A percentile compares a stretch with the other conserved stretches of the same genome.
phyloP scores from a whole-genome alignment of 495 filamentous ascomycete genomes.

The Chaetomidium leptoderma region DNA sequence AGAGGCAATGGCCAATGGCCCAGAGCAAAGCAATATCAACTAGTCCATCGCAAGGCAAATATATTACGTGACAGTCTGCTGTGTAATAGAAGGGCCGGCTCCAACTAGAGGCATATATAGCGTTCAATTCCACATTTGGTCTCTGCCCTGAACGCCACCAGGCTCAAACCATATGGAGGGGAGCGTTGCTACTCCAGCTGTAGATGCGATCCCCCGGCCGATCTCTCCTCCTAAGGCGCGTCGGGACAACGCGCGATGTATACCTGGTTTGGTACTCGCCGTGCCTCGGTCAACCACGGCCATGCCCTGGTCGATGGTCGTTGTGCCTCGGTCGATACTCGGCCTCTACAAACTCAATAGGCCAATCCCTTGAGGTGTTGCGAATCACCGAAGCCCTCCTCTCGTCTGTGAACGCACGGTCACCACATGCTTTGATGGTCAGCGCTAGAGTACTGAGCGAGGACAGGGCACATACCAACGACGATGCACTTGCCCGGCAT shows the following conservation, averaged over 20 bases:
- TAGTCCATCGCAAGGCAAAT: constrained; percentile 1
- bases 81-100: neutral
- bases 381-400: constrained; percentile 6
- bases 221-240: constrained; percentile 10
- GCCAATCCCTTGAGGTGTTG: constrained; percentile 7
- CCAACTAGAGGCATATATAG: neutral
- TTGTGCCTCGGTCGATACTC: constrained; percentile 3
- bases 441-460: constrained; percentile 2
- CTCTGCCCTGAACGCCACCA: neutral
- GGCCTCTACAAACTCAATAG: constrained; percentile 9
- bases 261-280: neutral
- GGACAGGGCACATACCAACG: neutral
- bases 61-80: constrained; percentile 5
- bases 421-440: constrained; percentile 3
- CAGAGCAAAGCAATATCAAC: neutral
- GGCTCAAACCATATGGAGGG: constrained; percentile 10
- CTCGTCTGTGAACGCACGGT: constrained; percentile 6
- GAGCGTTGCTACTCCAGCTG: constrained; percentile 4
- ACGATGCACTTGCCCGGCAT: constrained; percentile 7
- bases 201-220: constrained; percentile 1
- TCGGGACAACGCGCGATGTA: neutral
- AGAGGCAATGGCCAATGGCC: too few species aligned
- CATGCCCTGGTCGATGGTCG: neutral
- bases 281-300: constrained; percentile 1
- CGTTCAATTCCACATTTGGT: neutral